Conservation (phyloP, 768 basidiomycete genomes). For the Hydnomerulius pinastri region DNA sequence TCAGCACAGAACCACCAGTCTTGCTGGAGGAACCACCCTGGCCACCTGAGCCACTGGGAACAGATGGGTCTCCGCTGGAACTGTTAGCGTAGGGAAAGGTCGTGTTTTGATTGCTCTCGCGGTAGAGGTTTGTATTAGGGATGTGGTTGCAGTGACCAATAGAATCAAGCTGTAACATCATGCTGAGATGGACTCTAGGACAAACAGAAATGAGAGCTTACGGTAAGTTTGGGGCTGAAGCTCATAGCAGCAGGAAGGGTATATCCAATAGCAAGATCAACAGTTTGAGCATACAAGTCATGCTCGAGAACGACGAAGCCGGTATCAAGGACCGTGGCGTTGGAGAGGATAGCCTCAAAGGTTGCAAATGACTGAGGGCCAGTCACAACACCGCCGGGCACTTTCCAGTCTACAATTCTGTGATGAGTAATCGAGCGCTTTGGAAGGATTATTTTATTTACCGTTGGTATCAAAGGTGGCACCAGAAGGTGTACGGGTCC, state of each 20-base stretch:
- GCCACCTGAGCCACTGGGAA: constrained; percentile 11
- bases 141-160: constrained; percentile 78
- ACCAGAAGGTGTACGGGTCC: constrained; percentile 66
- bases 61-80: constrained; percentile 16
- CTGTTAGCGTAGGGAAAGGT: constrained; percentile 59
- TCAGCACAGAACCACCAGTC: constrained; percentile 12
- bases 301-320: constrained; percentile 91
- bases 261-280: constrained; percentile 89
- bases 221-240: constrained; percentile 64
- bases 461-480: constrained; percentile 74
- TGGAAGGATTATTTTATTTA: constrained; percentile 27
- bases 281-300: constrained; percentile 82
- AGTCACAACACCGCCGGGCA: constrained; percentile 71
- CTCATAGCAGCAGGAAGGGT: constrained; percentile 74
- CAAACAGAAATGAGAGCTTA: constrained; percentile 32
- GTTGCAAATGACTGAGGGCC: constrained; percentile 66
- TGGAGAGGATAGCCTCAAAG: constrained; percentile 74
- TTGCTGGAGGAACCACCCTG: neutral
- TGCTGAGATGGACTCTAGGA: neutral
- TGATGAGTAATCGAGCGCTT: constrained; percentile 13
- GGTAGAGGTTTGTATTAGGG: constrained; percentile 69
- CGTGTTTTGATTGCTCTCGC: constrained; percentile 76
- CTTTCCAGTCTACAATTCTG: constrained; percentile 71
- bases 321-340: constrained; percentile 59
- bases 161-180: constrained; percentile 53